Evolutionary conservation across 2,329 filamentous ascomycete genomes (phyloP).

Genomic region (Fusarium goolgardi): DNA sequence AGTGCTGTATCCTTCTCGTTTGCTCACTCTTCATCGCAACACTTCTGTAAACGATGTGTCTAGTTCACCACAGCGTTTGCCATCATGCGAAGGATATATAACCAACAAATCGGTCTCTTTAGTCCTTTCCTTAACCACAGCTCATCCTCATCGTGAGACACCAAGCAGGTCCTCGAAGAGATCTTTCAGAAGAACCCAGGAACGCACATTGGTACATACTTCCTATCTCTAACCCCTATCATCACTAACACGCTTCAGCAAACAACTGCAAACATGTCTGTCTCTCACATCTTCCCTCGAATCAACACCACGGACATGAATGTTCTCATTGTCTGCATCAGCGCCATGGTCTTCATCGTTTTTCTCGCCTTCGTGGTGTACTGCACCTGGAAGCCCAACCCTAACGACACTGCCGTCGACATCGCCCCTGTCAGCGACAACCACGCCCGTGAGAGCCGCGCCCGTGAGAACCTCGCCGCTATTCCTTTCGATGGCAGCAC

Average conservation of each 20-base stretch:
- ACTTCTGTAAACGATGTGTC: background rate
- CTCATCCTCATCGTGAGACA: background rate
- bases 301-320: background rate
- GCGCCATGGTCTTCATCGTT: background rate
- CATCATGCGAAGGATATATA: background rate
- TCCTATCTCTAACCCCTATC: background rate
- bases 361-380: background rate
- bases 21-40: background rate
- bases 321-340: constrained; percentile 3
- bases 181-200: no score
- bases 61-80: background rate
- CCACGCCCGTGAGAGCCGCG: no score
- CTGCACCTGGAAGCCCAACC: constrained; percentile 1
- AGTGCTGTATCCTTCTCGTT: background rate
- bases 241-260: constrained; percentile 12
- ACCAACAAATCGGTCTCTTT: background rate
- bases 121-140: background rate
- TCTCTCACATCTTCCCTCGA: constrained; percentile 1
- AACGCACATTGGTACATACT: background rate
- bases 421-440: background rate
- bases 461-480: background rate
- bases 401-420: background rate
- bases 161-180: background rate
- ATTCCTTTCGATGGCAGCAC: background rate
- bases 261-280: background rate